A percentile compares a stretch with the other conserved stretches of the same genome.
phyloP scores from a whole-genome alignment of 371 early-diverging fungal species.

The Haplosporangium sp. region DNA sequence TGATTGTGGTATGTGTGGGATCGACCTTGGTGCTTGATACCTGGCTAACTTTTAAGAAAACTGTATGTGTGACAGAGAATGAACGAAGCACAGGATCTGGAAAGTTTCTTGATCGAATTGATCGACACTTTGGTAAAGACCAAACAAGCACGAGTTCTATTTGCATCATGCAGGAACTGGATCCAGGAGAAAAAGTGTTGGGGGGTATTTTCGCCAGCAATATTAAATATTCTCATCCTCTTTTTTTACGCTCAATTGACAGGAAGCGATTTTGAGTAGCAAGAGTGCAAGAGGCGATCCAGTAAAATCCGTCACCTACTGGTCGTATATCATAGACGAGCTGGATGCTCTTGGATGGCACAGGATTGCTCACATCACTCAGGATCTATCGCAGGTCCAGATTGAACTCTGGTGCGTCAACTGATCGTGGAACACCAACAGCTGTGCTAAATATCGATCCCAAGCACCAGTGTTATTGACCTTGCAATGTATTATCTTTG shows the following conservation, averaged over 20 bases:
- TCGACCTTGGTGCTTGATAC: no score
- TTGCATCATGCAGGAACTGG: background rate
- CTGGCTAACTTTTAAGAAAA: no score
- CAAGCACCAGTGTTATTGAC: background rate
- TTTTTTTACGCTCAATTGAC: background rate
- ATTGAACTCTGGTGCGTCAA: constrained; percentile 29
- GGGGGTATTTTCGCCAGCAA: no score
- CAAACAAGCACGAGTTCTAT: no score
- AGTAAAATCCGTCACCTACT: constrained; percentile 24
- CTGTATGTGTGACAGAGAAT: constrained; percentile 26
- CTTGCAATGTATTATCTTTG: background rate
- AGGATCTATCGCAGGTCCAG: constrained; percentile 26
- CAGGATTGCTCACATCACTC: constrained; percentile 16
- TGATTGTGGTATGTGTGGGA: no score
- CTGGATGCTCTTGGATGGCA: constrained; percentile 49
- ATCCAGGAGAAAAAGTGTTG: background rate
- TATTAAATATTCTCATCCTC: no score
- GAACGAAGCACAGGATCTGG: constrained; percentile 36
- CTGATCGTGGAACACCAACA: background rate
- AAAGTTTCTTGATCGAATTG: constrained; percentile 43
- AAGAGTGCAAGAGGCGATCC: background rate
- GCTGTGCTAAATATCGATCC: no score
- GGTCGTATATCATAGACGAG: constrained; percentile 31
- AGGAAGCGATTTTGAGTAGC: constrained; percentile 39
- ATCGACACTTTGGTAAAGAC: constrained; percentile 38